These are phyloP conservation scores for Geranium brycei DNA, from an alignment of 345 rosid species.

Conservation along the genomic window DNA sequence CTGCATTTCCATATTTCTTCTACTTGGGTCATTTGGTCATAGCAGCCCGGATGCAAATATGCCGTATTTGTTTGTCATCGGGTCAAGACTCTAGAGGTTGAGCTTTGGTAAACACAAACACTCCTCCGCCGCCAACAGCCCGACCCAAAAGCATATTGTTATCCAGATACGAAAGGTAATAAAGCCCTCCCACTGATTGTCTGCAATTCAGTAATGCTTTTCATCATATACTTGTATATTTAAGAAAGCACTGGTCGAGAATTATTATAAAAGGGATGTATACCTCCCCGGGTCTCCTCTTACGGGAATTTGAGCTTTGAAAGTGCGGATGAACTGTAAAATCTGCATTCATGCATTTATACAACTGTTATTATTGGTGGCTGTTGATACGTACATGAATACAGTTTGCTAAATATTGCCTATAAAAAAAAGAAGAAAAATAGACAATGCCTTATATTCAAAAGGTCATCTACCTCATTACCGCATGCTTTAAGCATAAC, in stretches of 20 bases:
- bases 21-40: no score
- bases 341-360: slow-evolving; percentile 29
- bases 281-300: slow-evolving; percentile 35
- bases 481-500: no score
- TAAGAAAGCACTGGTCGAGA: not conserved
- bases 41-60: no score
- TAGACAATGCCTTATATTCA: no score
- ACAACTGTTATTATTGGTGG: not conserved
- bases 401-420: not conserved
- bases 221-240: not conserved
- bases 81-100: slow-evolving; percentile 43
- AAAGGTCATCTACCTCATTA: no score
- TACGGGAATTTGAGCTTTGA: slow-evolving; percentile 32
- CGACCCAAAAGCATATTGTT: slow-evolving; percentile 74
- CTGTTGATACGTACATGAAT: not conserved
- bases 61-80: no score
- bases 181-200: slow-evolving; percentile 16
- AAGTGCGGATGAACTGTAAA: slow-evolving; percentile 64
- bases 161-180: slow-evolving; percentile 80
- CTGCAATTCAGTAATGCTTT: not conserved
- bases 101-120: slow-evolving; percentile 68
- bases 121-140: slow-evolving; percentile 90
- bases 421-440: no score
- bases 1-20: no score
- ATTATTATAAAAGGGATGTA: no score